Evolutionary conservation across 345 rosid genomes (phyloP).

Genomic region (Carallia brachiata): DNA sequence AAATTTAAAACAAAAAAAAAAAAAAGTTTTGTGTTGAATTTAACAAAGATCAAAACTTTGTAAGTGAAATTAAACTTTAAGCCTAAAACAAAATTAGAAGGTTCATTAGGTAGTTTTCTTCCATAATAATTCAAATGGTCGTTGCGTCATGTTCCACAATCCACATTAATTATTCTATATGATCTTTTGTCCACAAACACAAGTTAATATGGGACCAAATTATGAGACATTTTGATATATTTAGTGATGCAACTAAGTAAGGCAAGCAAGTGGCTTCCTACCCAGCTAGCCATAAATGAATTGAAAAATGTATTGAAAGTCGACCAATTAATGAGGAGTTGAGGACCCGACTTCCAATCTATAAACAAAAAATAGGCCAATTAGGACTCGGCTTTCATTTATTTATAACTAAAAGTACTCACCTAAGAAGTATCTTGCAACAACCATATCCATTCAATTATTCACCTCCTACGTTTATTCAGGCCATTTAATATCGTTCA

Average conservation of each 20-base stretch:
- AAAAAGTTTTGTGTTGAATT: too few relatives aligned
- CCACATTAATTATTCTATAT: not conserved
- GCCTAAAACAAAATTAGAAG: not conserved
- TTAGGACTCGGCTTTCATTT: too few relatives aligned
- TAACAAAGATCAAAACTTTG: too few relatives aligned
- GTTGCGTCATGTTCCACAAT: not conserved
- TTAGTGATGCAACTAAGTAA: not conserved
- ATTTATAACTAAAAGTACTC: too few relatives aligned
- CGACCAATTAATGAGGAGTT: not conserved
- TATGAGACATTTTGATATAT: not conserved
- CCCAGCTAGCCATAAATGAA: too few relatives aligned
- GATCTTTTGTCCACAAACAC: too few relatives aligned
- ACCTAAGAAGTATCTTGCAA: too few relatives aligned
- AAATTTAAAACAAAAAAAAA: too few relatives aligned
- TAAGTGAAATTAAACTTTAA: too few relatives aligned
- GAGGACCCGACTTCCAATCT: not conserved
- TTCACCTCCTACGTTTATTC: not conserved
- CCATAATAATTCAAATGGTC: not conserved
- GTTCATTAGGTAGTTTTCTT: constrained; percentile 1
- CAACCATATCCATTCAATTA: not conserved
- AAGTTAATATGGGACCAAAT: too few relatives aligned
- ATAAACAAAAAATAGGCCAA: not conserved
- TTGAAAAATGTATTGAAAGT: not conserved
- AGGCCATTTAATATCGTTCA: not conserved
- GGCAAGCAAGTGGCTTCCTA: not conserved